Percentiles rank a stretch among this genome's conserved stretches.
Evolutionary conservation across 768 basidiomycete genomes (phyloP).

Genomic region (Lactarius tabidus): DNA sequence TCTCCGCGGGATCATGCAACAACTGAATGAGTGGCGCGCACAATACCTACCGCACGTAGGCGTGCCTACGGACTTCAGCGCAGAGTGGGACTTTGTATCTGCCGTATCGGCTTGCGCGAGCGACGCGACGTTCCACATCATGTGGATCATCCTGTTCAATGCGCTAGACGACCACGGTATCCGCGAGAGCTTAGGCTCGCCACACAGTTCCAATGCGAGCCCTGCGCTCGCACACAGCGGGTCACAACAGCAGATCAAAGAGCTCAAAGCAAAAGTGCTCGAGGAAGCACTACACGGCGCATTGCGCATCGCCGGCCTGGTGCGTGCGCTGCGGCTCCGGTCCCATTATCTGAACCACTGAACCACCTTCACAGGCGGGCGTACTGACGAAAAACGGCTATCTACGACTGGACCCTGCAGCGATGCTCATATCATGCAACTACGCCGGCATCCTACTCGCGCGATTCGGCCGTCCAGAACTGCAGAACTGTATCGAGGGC

Average conservation of each 20-base stretch:
- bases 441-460: conserved; percentile 82
- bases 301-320: conserved; percentile 83
- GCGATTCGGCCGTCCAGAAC: conserved; percentile 77
- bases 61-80: conserved; percentile 79
- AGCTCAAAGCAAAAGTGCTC: conserved; percentile 61
- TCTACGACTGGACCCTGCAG: conserved; percentile 81
- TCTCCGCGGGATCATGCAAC: conserved; percentile 51
- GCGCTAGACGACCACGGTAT: conserved; percentile 85
- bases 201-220: conserved; percentile 35
- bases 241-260: conserved; percentile 49
- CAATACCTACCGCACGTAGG: conserved; percentile 74
- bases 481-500: conserved; percentile 76
- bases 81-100: conserved; percentile 86
- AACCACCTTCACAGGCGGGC: conserved; percentile 51
- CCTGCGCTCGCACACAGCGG: conserved; percentile 34
- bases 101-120: conserved; percentile 74
- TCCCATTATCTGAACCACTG: not conserved
- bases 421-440: conserved; percentile 84
- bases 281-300: conserved; percentile 86
- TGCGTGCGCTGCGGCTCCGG: conserved; percentile 34
- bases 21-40: conserved; percentile 70
- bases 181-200: conserved; percentile 57
- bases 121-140: conserved; percentile 86
- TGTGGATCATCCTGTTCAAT: conserved; percentile 83
- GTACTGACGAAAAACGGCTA: conserved; percentile 88